Conservation (phyloP, 2,329 filamentous ascomycete genomes). For the Fusarium humuli region DNA sequence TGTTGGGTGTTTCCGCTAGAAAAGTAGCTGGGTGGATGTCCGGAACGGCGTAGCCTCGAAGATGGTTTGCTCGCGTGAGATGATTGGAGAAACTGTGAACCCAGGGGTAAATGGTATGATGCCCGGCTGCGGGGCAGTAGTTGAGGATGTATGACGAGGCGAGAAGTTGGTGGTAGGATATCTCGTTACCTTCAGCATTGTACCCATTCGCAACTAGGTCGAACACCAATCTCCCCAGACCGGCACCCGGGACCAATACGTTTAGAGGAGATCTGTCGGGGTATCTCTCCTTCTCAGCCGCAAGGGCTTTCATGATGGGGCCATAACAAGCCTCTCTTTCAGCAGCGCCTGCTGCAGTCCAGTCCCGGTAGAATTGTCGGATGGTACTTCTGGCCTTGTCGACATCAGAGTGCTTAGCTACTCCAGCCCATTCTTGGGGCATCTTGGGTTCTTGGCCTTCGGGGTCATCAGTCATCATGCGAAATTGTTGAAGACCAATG, state of each 20-base stretch:
- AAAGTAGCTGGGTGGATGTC: constrained; percentile 78
- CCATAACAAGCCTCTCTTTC: constrained; percentile 84
- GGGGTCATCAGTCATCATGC: constrained; percentile 55
- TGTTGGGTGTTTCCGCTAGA: constrained; percentile 54
- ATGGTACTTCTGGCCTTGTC: constrained; percentile 94
- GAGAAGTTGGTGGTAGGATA: constrained; percentile 96
- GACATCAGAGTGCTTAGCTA: constrained; percentile 78
- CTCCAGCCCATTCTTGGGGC: constrained; percentile 74
- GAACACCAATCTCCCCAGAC: constrained; percentile 88
- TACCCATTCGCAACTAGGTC: constrained; percentile 83
- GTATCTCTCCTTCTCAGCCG: constrained; percentile 55
- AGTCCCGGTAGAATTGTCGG: constrained; percentile 94
- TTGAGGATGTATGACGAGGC: constrained; percentile 84
- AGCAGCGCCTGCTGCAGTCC: constrained; percentile 79
- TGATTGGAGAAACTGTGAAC: constrained; percentile 91
- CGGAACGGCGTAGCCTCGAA: constrained; percentile 79
- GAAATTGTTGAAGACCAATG: constrained; percentile 76
- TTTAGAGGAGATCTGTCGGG: constrained; percentile 60
- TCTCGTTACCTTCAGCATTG: constrained; percentile 88
- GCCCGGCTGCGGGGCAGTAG: constrained; percentile 66
- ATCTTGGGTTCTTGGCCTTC: constrained; percentile 58
- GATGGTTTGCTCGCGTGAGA: constrained; percentile 76
- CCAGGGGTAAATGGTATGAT: constrained; percentile 86
- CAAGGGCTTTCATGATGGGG: constrained; percentile 76
- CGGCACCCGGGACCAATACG: constrained; percentile 90